phyloP scores from a whole-genome alignment of 2,329 filamentous ascomycete genomes.

The Drechslera avenae region DNA sequence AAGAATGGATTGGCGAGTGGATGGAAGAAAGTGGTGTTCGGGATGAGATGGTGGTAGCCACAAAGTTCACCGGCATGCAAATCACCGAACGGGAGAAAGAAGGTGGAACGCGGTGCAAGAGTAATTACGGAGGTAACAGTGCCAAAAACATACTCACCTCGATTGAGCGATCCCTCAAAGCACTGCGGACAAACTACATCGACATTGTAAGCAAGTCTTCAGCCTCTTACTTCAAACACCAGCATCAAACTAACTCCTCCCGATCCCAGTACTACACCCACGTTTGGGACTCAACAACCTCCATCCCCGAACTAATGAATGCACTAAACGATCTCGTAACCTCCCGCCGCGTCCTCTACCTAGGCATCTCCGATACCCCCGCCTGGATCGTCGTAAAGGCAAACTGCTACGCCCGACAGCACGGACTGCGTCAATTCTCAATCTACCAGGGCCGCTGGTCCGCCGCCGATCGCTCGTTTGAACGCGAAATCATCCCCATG shows the following conservation, averaged over 20 bases:
- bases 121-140: constrained; percentile 23
- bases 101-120: constrained; percentile 23
- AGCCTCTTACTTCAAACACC: not conserved
- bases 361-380: constrained; percentile 53
- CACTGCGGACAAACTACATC: constrained; percentile 65
- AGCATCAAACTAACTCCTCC: constrained; percentile 14
- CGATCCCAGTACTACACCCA: constrained; percentile 47
- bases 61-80: constrained; percentile 49
- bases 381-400: constrained; percentile 46
- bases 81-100: constrained; percentile 13
- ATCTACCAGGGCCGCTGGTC: constrained; percentile 53
- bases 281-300: constrained; percentile 52
- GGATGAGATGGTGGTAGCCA: constrained; percentile 51
- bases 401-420: constrained; percentile 47
- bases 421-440: constrained; percentile 48
- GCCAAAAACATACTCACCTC: constrained; percentile 24
- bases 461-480: constrained; percentile 51
- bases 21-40: constrained; percentile 46
- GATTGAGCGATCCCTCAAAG: constrained; percentile 20
- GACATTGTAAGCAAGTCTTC: constrained; percentile 55
- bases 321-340: constrained; percentile 50
- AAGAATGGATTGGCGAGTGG: constrained; percentile 54
- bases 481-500: constrained; percentile 56
- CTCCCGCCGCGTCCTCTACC: constrained; percentile 52
- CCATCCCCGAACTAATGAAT: constrained; percentile 53